Conservation (phyloP, 257 asterid genomes). For the Penstemon barbatus region DNA sequence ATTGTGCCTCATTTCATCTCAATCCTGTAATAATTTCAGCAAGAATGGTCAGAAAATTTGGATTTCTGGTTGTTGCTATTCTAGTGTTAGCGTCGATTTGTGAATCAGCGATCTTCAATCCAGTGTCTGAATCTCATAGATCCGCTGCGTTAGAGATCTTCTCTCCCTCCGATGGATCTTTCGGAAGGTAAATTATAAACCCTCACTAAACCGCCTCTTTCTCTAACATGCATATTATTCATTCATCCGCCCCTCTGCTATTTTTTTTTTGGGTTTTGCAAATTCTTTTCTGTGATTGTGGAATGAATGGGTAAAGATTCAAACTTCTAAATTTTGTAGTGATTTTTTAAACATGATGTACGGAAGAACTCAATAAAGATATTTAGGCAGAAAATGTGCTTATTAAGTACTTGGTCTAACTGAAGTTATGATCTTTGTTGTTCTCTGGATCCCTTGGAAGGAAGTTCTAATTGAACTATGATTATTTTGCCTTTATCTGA, state of each 20-base stretch:
- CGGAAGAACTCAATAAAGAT: no score
- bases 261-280: neutral
- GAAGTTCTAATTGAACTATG: no score
- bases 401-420: no score
- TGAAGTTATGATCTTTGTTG: no score
- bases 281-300: slow-evolving; percentile 5
- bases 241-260: slow-evolving; percentile 28
- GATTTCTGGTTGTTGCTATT: slow-evolving; percentile 51
- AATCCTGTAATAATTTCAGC: slow-evolving; percentile 3
- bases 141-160: slow-evolving; percentile 79
- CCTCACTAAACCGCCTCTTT: slow-evolving; percentile 38
- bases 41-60: slow-evolving; percentile 54
- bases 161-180: slow-evolving; percentile 58
- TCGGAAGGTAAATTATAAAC: slow-evolving; percentile 58
- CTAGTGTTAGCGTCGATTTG: slow-evolving; percentile 50
- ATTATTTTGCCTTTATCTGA: neutral
- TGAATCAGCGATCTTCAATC: slow-evolving; percentile 63
- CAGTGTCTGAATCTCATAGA: slow-evolving; percentile 84
- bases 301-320: slow-evolving; percentile 3
- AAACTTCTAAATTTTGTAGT: neutral
- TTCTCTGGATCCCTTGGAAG: no score
- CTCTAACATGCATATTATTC: neutral
- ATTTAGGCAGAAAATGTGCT: no score
- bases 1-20: neutral
- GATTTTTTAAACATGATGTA: neutral